Evolutionary conservation across 495 filamentous ascomycete genomes (phyloP).

Genomic region (Glonium stellatum): DNA sequence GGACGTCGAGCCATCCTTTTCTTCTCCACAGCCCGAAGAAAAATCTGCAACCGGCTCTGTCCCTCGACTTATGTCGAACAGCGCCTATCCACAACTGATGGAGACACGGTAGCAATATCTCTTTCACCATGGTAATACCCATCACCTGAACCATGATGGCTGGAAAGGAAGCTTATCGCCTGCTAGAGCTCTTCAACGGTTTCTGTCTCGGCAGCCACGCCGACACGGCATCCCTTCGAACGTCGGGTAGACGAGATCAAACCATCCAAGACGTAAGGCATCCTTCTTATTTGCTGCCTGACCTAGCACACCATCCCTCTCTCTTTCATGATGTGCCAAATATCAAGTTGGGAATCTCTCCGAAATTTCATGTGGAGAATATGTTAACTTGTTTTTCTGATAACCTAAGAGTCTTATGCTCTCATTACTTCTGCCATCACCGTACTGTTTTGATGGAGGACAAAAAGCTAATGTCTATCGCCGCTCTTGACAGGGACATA

Average conservation of each 20-base stretch:
- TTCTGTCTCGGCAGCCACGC: slow-evolving; percentile 56
- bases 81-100: slow-evolving; percentile 13
- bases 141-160: neutral
- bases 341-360: slow-evolving; percentile 99
- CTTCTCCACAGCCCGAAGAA: neutral
- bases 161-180: slow-evolving; percentile 5
- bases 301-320: slow-evolving; percentile 10
- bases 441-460: neutral
- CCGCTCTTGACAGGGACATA: slow-evolving; percentile 63
- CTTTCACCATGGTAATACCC: slow-evolving; percentile 16
- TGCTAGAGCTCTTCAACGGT: slow-evolving; percentile 36
- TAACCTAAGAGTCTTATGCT: slow-evolving; percentile 9
- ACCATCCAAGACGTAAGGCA: slow-evolving; percentile 78
- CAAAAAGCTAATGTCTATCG: slow-evolving; percentile 8
- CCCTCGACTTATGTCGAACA: slow-evolving; percentile 18
- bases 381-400: slow-evolving; percentile 70
- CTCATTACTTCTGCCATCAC: neutral
- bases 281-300: slow-evolving; percentile 7
- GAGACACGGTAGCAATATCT: slow-evolving; percentile 5
- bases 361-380: slow-evolving; percentile 85
- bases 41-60: slow-evolving; percentile 7
- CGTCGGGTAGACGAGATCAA: slow-evolving; percentile 77
- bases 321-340: slow-evolving; percentile 64
- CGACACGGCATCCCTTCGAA: slow-evolving; percentile 65
- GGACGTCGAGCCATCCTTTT: slow-evolving; percentile 4